Evolutionary conservation across 306 rosid species (phyloP).

Genomic region (Hippophae rhamnoides): DNA sequence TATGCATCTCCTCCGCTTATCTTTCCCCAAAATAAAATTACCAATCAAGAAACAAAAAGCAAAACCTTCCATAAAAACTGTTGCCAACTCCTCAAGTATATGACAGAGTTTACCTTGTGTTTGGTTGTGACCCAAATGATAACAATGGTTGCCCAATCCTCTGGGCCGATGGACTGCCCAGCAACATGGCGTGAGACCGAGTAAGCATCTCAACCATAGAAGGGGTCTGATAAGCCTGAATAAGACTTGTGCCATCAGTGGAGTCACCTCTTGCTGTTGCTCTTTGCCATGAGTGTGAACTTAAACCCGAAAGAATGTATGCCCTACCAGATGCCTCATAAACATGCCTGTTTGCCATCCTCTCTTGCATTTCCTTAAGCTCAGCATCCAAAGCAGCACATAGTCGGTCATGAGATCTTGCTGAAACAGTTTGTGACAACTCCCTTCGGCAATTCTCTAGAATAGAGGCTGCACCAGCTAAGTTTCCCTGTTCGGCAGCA

Average conservation of each 20-base stretch:
- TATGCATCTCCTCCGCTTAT: constrained; percentile 22
- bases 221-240: constrained; percentile 88
- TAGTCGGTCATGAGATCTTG: constrained; percentile 56
- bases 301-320: constrained; percentile 86
- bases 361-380: constrained; percentile 94
- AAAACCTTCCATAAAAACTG: constrained; percentile 21
- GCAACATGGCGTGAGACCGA: constrained; percentile 75
- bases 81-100: constrained; percentile 24
- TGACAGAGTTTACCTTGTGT: constrained; percentile 50
- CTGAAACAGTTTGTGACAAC: constrained; percentile 52
- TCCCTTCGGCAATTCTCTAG: constrained; percentile 71
- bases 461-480: constrained; percentile 50
- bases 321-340: constrained; percentile 98
- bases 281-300: constrained; percentile 99
- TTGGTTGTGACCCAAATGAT: constrained; percentile 56
- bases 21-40: constrained; percentile 18
- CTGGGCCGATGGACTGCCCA: constrained; percentile 80
- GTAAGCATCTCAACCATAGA: constrained; percentile 95
- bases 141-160: constrained; percentile 69
- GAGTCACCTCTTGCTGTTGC: constrained; percentile 98
- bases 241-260: constrained; percentile 72
- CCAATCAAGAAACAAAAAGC: constrained; percentile 19
- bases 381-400: constrained; percentile 90
- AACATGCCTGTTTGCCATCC: constrained; percentile 88
- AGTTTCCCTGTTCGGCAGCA: constrained; percentile 79